These are phyloP conservation scores for Trametes coccinea DNA, from an alignment of 768 basidiomycete species.

Conservation along the genomic window DNA sequence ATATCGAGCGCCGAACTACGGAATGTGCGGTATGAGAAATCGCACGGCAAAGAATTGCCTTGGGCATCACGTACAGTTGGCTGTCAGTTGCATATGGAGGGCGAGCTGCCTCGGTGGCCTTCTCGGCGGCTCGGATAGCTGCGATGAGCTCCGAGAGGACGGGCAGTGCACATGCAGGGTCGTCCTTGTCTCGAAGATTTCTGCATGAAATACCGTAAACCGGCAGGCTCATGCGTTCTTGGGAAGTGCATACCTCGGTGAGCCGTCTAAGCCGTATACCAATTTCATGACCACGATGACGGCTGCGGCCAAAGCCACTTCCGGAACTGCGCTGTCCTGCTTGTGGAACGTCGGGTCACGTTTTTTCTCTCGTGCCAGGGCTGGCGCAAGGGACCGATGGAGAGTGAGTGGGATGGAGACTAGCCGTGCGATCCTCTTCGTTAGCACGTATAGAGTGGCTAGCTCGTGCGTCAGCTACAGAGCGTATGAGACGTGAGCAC, in stretches of 20 bases:
- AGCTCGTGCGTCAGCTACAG: background rate
- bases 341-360: constrained; percentile 49
- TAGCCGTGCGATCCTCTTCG: constrained; percentile 57
- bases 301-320: constrained; percentile 59
- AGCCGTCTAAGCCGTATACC: constrained; percentile 81
- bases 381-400: constrained; percentile 53
- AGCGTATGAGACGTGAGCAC: background rate
- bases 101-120: constrained; percentile 34
- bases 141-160: constrained; percentile 48
- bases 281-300: constrained; percentile 78
- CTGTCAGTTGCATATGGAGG: constrained; percentile 45
- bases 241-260: constrained; percentile 45
- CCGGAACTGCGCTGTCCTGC: constrained; percentile 67
- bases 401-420: constrained; percentile 62
- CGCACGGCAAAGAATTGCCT: background rate
- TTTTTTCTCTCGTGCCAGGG: constrained; percentile 35
- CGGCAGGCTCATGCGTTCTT: background rate
- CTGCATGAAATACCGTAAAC: constrained; percentile 30
- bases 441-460: constrained; percentile 68
- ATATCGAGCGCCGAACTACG: constrained; percentile 56
- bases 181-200: constrained; percentile 45
- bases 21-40: too few relatives aligned
- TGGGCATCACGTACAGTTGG: constrained; percentile 43
- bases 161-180: constrained; percentile 65
- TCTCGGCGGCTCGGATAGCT: constrained; percentile 40